Evolutionary conservation across 768 basidiomycete genomes (phyloP).

Genomic region (Tylopilus subfusipes): DNA sequence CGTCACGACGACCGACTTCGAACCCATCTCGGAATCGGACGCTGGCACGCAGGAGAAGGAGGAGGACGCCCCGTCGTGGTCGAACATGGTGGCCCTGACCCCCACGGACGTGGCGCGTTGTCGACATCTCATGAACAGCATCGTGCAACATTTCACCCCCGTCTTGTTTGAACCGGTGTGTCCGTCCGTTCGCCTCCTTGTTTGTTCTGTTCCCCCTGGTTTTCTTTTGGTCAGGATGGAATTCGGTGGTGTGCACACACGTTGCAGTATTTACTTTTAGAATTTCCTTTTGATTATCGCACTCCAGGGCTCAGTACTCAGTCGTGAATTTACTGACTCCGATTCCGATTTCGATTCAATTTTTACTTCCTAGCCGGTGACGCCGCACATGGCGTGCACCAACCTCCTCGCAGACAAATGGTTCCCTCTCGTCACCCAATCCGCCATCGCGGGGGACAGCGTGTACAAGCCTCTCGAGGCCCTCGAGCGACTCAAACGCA

Average conservation of each 20-base stretch:
- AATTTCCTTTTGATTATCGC: neutral
- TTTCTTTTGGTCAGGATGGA: neutral
- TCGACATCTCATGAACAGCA: conserved; percentile 44
- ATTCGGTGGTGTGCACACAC: neutral
- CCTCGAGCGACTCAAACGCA: conserved; percentile 52
- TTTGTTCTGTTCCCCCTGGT: neutral
- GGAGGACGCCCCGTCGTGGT: neutral
- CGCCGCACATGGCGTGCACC: conserved; percentile 73
- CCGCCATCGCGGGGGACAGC: conserved; percentile 57
- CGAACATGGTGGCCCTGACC: conserved; percentile 21
- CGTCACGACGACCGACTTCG: conserved; percentile 56
- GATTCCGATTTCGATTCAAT: too few species aligned
- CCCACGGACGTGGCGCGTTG: conserved; percentile 40
- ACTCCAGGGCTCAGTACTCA: neutral
- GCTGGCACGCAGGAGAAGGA: conserved; percentile 4
- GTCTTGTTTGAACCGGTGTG: conserved; percentile 61
- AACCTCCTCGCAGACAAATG: conserved; percentile 67
- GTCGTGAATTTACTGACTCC: neutral
- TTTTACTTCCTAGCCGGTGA: conserved; percentile 39
- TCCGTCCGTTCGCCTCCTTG: conserved; percentile 2
- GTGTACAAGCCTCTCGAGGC: conserved; percentile 73
- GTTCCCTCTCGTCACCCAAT: conserved; percentile 68
- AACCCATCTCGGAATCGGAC: conserved; percentile 38
- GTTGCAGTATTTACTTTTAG: neutral
- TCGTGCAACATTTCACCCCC: conserved; percentile 70